Evolutionary conservation across 371 early-diverging fungal species (phyloP), one percentile per base, ranked within the genome.

Genomic region (Mucor sp.): DNA sequence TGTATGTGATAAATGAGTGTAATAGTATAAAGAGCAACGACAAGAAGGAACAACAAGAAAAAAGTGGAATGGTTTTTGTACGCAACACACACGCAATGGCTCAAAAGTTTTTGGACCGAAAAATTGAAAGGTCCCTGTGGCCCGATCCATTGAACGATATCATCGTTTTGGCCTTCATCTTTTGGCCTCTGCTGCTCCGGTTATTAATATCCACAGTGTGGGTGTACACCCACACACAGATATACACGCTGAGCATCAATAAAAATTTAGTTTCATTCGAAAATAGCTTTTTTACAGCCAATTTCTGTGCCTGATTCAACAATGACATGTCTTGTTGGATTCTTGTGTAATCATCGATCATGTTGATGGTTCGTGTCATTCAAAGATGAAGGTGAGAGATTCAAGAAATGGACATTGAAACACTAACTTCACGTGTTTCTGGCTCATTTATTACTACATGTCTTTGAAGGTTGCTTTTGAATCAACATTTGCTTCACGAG

Each of bases 41-140:
- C 25, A 55, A 53, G 21, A 12, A 33, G 50, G 33, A 48, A n/a
- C n/a, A 30, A 30, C 30, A 30, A 2, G 30, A 50, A 50, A 50
- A 35, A 50, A 41, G 25, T 19, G 23, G 21, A 41, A 7, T 60
- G 41, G 12, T 15, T 60, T 60, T 60, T 60, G 35, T 41, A 30
- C 30, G 23, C 28, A 23, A 23, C n/a, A 35, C 19, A 21, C 17
- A 30, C 6, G 30, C 30, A 33, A 33, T 7, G 33, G 33, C 33
- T 7, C 60, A 39, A 37, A 35, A 44, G 28, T 60, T 44, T 60
- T 60, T 58, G n/a, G n/a, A 14, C 44, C 44, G 30, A 27, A 43
- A 60, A 60, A 60, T 39, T 60, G 28, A 60, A 43, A 43, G 43
- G 60, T 60, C 60, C 60, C 60, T 35, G 60, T 60, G 60, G 43